Conservation (phyloP, 331 rosid species). For the Saraca asoca region DNA sequence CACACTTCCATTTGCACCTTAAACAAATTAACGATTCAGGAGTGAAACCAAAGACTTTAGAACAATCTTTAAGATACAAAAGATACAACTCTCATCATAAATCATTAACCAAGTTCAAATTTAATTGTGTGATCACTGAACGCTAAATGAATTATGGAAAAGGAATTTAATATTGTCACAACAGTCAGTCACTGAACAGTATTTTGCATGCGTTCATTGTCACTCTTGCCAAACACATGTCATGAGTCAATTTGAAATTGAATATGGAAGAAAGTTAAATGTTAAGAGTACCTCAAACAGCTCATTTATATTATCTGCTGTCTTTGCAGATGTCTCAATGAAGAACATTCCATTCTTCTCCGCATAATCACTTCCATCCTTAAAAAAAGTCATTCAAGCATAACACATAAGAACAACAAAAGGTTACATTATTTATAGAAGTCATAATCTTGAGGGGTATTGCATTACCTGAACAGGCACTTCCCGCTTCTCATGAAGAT, state of each 20-base stretch:
- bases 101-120: slow-evolving; percentile 17
- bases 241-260: slow-evolving; percentile 22
- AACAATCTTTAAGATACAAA: background rate
- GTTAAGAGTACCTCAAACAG: slow-evolving; percentile 79
- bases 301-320: slow-evolving; percentile 94
- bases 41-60: background rate
- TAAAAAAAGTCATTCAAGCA: slow-evolving; percentile 27
- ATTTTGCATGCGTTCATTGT: slow-evolving; percentile 14
- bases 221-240: slow-evolving; percentile 28
- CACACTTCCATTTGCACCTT: slow-evolving; percentile 19
- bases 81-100: slow-evolving; percentile 17
- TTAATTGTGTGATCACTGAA: background rate
- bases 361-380: slow-evolving; percentile 92
- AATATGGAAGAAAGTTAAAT: slow-evolving; percentile 26
- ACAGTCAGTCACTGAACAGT: slow-evolving; percentile 15
- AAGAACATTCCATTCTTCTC: slow-evolving; percentile 97
- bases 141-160: slow-evolving; percentile 13
- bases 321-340: slow-evolving; percentile 97
- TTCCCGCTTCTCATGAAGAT: slow-evolving; percentile 87
- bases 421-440: background rate
- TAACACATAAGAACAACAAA: slow-evolving; percentile 26
- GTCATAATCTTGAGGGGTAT: slow-evolving; percentile 14
- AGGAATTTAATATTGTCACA: background rate
- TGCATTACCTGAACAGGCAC: slow-evolving; percentile 74
- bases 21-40: slow-evolving; percentile 23